Evolutionary conservation across 345 rosid species (phyloP), one percentile per base, ranked within the genome.

Genomic region (Bruguiera parviflora): DNA sequence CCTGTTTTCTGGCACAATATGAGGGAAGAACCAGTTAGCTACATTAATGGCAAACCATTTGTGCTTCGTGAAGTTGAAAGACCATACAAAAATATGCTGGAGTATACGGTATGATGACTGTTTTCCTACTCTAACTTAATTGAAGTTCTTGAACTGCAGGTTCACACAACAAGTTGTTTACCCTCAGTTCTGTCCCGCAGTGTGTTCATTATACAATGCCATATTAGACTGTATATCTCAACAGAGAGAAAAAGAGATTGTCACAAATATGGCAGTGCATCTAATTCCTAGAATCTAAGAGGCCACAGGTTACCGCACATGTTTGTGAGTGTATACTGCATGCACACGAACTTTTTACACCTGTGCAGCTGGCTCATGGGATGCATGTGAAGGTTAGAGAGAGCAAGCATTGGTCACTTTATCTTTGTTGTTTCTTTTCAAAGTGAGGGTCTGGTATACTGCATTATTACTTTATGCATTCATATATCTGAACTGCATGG

Each of bases 11-110:
- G 99, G 99, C 99, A 95, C 73, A 95, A 95, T 69, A 91, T 91
- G 96, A 84, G 99, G 80, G 99, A 95, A 84, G 99, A 95, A 77
- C 96, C 99, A 68, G 99, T 95, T 71, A 91, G 91, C 76, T 95
- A 95, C 78, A 91, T 91, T 73, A 89, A 88, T 61, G 96, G 99
- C 70, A 91, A 89, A 75, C 99, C 99, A 22, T 95, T 95, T 83
- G 99, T 95, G 61, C 96, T 94, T 55, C 96, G 99, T 46, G 99
- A 91, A 78, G 97, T 88, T 72, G 99, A 94, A 78, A 85, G 99
- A 62, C 99, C 99, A 61, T 89, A 73, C 81, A 94, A 94, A 72
- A 94, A 94, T 83, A 91, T 94, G 99, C 85, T 87, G 62, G 99
- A 94, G 66, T 94, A 94, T 77, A 81, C 99, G 87, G 97, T 94